Evolutionary conservation across 768 basidiomycete genomes (phyloP).

Genomic region (Gyrodon lividus): DNA sequence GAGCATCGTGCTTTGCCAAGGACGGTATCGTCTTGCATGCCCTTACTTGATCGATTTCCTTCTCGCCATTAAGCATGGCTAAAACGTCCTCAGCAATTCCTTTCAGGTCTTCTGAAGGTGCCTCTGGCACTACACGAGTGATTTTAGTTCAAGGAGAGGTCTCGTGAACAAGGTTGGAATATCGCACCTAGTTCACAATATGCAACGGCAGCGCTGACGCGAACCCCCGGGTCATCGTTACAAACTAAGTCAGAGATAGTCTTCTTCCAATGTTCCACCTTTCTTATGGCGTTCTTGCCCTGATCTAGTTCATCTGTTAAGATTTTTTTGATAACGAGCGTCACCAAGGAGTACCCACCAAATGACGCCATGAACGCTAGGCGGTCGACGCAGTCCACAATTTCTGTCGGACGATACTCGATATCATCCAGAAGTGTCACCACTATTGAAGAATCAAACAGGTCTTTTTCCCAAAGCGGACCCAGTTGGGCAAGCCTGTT

Average conservation of each 20-base stretch:
- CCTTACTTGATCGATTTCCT: not conserved
- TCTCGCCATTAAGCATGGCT: not conserved
- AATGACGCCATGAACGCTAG: slow-evolving; percentile 10
- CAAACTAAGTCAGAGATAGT: not conserved
- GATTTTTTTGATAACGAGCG: no score
- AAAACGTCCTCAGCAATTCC: not conserved
- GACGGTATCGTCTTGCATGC: slow-evolving; percentile 7
- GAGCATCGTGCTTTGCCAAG: not conserved
- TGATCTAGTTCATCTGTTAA: not conserved
- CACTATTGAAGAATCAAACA: slow-evolving; percentile 4
- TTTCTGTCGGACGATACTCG: not conserved
- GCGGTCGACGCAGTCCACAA: slow-evolving; percentile 7
- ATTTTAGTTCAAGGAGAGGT: not conserved
- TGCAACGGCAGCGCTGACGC: slow-evolving; percentile 6
- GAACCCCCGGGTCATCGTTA: slow-evolving; percentile 1
- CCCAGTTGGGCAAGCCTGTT: slow-evolving; percentile 6
- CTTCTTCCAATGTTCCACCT: not conserved
- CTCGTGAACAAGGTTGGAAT: not conserved
- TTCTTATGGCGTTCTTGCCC: not conserved
- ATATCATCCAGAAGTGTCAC: slow-evolving; percentile 2
- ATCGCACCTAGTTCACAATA: slow-evolving; percentile 2
- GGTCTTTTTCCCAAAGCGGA: slow-evolving; percentile 8
- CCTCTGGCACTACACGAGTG: not conserved
- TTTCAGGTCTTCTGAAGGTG: not conserved
- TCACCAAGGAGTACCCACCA: not conserved